A percentile compares a stretch with the other conserved stretches of the same genome.
Conservation (phyloP, 371 early-diverging fungal genomes). For the Fennellomyces sp. region DNA sequence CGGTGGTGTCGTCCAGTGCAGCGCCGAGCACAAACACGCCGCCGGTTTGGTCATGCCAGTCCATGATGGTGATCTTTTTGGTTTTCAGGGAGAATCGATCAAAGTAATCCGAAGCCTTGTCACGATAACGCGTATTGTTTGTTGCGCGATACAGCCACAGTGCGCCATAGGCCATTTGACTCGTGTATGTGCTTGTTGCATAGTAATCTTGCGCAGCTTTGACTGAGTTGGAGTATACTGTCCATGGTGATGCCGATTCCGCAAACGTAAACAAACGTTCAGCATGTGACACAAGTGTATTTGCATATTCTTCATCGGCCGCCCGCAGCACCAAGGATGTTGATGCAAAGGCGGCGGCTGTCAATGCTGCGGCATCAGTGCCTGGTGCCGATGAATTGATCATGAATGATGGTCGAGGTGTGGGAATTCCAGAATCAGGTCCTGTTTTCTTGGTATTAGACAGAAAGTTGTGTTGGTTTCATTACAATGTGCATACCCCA, state of each 20-base stretch:
- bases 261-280: constrained; percentile 50
- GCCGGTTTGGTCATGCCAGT: constrained; percentile 48
- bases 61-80: constrained; percentile 16
- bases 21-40: constrained; percentile 43
- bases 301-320: constrained; percentile 52
- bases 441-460: constrained; percentile 15
- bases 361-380: constrained; percentile 63
- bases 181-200: constrained; percentile 44
- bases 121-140: constrained; percentile 33
- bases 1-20: constrained; percentile 10
- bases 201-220: constrained; percentile 48
- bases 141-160: constrained; percentile 62
- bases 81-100: constrained; percentile 12
- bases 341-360: constrained; percentile 66
- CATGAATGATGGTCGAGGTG: constrained; percentile 57
- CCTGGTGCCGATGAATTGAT: constrained; percentile 52
- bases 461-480: too few species aligned
- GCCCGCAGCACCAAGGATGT: constrained; percentile 57
- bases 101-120: constrained; percentile 22
- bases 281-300: constrained; percentile 26
- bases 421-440: constrained; percentile 54
- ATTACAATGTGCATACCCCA: constrained; percentile 39
- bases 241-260: constrained; percentile 50
- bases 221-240: constrained; percentile 50
- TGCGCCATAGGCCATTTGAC: constrained; percentile 57